Percentiles rank a stretch among this genome's conserved stretches.
Evolutionary conservation across 345 rosid genomes (phyloP).

Genomic region (Raphanus sativus): DNA sequence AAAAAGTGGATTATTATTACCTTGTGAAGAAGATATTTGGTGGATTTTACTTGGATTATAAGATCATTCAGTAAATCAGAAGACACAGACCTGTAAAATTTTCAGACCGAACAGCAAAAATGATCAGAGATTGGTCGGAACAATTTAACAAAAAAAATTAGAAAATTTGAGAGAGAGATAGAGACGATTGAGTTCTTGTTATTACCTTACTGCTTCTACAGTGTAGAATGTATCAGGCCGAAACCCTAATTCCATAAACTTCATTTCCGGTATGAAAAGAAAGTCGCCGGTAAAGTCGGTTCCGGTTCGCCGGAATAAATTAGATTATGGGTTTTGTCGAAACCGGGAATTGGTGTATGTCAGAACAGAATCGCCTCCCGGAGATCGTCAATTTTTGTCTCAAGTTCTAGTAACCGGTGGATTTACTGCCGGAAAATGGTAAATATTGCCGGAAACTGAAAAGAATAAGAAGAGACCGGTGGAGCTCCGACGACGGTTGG

Average conservation of each 20-base stretch:
- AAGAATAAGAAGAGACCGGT: neutral
- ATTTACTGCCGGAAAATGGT: neutral
- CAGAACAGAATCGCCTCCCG: neutral
- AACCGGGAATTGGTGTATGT: neutral
- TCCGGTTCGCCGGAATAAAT: slow-evolving; percentile 20
- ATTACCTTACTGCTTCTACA: slow-evolving; percentile 77
- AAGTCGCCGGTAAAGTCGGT: slow-evolving; percentile 1
- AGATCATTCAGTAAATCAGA: slow-evolving; percentile 92
- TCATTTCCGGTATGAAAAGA: slow-evolving; percentile 48
- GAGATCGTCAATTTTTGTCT: neutral
- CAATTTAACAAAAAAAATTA: neutral
- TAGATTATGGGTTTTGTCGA: neutral
- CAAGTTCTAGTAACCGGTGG: neutral
- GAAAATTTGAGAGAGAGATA: neutral
- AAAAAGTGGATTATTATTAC: slow-evolving; percentile 35
- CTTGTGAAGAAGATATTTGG: slow-evolving; percentile 92
- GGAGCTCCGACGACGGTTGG: neutral
- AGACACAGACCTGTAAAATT: slow-evolving; percentile 76
- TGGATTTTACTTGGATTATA: slow-evolving; percentile 76
- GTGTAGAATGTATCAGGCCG: slow-evolving; percentile 91
- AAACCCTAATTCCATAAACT: slow-evolving; percentile 93
- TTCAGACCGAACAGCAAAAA: neutral
- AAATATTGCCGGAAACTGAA: slow-evolving; percentile 10
- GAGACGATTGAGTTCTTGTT: neutral
- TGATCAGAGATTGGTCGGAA: neutral